Evolutionary conservation across 345 rosid genomes (phyloP), one percentile per base, ranked within the genome.

Genomic region (Erysimum cheiranthoides): DNA sequence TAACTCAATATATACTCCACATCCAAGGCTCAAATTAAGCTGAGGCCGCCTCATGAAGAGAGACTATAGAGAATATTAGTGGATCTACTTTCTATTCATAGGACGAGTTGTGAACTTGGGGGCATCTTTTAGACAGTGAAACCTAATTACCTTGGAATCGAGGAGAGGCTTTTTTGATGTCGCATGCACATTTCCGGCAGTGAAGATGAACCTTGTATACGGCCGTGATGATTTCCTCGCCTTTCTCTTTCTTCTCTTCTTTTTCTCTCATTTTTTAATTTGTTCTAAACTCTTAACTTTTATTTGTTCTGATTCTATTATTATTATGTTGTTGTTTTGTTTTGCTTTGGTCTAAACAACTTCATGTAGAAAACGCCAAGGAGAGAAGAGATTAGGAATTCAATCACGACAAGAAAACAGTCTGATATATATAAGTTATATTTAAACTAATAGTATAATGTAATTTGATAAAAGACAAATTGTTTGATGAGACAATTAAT

Each of bases 171-270:
- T 68, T 88, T 79, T 79, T 88, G 78, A 93, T 83, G 78, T 83
- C 84, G 45, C 76, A 61, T 11, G 93, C 92, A 39, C 95, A 90
- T 73, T 93, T 82, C 9, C 63, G 87, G 81, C 98, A 90, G 16
- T 93, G 98, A 59, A 93, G 82, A 62, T 90, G 90, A n/a, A 90
- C 88, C 84, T 73, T 90, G 87, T 87, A 89, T 38, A 88, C 81
- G 0, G 88, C 95, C 0, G 87, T 85, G 67, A 85, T 83, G 58
- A 85, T 78, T 18, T 75, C 85, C 12, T 53, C 84, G 35, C 80
- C 78, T 57, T 71, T 62, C 3, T 62, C 82, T 64, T 82, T 79
- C 74, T 85, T 79, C 62, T 72, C 88, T 21, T 77, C 80, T 63
- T 70, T 73, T 12, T 57, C 84, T 9, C 79, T 78, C 88, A 82